These are phyloP conservation scores for Albophoma yamanashiensis DNA, from an alignment of 2,329 filamentous ascomycete species.

Conservation along the genomic window DNA sequence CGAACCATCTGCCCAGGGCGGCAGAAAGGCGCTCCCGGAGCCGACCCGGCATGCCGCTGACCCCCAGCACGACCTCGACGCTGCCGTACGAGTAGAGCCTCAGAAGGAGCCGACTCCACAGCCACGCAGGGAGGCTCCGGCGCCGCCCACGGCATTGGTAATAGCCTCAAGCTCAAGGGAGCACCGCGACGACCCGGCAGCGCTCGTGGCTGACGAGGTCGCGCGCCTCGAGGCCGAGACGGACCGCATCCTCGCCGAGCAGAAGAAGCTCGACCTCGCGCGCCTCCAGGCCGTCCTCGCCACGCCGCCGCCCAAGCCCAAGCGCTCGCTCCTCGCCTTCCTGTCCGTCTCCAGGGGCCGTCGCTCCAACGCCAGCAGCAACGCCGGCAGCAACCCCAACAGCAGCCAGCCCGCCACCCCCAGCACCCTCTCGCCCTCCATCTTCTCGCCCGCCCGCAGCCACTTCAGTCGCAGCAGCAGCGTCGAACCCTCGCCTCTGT, in stretches of 20 bases:
- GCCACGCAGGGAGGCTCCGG: neutral
- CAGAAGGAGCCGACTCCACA: neutral
- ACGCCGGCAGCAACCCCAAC: slow-evolving; percentile 17
- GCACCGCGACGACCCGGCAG: slow-evolving; percentile 8
- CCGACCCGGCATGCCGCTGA: neutral
- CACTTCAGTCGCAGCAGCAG: slow-evolving; percentile 22
- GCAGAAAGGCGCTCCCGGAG: neutral
- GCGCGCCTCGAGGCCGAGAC: slow-evolving; percentile 36
- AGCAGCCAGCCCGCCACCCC: slow-evolving; percentile 20
- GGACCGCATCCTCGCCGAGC: slow-evolving; percentile 36
- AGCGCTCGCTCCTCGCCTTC: slow-evolving; percentile 26
- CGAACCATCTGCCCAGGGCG: slow-evolving; percentile 1
- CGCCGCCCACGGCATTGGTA: neutral
- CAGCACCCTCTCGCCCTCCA: slow-evolving; percentile 19
- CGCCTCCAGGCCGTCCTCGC: slow-evolving; percentile 32
- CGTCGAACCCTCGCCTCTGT: slow-evolving; percentile 19
- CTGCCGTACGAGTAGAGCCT: neutral
- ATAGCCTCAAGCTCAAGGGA: neutral
- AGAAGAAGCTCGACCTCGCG: slow-evolving; percentile 36
- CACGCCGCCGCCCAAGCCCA: slow-evolving; percentile 11
- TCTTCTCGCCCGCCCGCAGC: slow-evolving; percentile 24
- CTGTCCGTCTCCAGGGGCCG: slow-evolving; percentile 25
- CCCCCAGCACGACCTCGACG: neutral
- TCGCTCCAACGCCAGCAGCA: slow-evolving; percentile 25
- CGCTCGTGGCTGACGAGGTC: slow-evolving; percentile 25